These are phyloP conservation scores for Apiotrichum laibachii DNA, from an alignment of 1,284 basidiomycete genomes.

Conservation along the genomic window DNA sequence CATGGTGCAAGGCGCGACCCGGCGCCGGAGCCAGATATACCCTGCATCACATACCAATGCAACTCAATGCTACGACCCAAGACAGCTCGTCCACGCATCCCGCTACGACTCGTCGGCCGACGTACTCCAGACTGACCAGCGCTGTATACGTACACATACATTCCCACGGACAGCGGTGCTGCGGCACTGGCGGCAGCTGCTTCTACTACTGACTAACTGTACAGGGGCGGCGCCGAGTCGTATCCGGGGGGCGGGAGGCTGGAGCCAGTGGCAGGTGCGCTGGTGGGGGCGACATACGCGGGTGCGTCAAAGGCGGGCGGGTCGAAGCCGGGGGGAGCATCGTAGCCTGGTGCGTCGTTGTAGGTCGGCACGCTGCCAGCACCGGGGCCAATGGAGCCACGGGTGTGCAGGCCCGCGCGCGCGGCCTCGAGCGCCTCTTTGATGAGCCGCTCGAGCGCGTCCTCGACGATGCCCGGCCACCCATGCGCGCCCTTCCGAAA, in stretches of 20 bases:
- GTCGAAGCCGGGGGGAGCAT: neutral
- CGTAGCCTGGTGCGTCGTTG: neutral
- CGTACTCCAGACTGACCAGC: too few relatives aligned
- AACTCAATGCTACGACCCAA: neutral
- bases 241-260: neutral
- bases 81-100: neutral
- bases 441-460: conserved; percentile 2
- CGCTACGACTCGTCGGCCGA: too few relatives aligned
- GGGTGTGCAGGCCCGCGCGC: neutral
- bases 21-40: conserved; percentile 1
- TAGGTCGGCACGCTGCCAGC: neutral
- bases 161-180: too few relatives aligned
- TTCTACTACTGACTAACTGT: too few relatives aligned
- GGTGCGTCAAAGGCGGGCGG: neutral
- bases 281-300: neutral
- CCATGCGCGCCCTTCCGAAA: neutral
- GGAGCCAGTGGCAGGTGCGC: neutral
- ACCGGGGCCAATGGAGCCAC: neutral
- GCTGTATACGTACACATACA: too few relatives aligned
- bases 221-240: neutral
- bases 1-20: too few relatives aligned
- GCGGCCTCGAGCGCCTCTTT: neutral
- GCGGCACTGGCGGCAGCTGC: too few relatives aligned
- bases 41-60: conserved; percentile 16
- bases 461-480: neutral